Evolutionary conservation across 2,329 filamentous ascomycete species (phyloP).

Genomic region (Exutisphaerella laricina): DNA sequence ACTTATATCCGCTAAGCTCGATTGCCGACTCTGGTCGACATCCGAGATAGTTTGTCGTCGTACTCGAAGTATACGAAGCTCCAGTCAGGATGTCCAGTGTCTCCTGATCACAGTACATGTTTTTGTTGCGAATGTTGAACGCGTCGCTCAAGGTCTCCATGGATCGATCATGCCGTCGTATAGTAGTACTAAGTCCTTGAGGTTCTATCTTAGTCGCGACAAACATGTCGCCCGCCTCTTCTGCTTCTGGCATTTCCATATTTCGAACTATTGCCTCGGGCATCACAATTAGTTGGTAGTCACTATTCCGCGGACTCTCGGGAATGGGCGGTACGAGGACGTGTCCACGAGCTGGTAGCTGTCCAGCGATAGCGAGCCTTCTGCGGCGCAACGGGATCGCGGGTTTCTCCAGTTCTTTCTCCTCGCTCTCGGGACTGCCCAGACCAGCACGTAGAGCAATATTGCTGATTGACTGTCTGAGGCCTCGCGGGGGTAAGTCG

Average conservation of each 20-base stretch:
- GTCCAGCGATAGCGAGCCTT: neutral
- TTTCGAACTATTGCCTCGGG: neutral
- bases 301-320: neutral
- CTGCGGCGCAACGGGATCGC: neutral
- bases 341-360: neutral
- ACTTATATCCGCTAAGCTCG: neutral
- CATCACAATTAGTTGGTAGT: neutral
- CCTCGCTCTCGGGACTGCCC: neutral
- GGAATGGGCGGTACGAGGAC: neutral
- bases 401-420: too few species aligned
- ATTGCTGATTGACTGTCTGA: neutral
- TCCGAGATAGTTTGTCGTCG: neutral
- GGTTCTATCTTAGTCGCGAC: neutral
- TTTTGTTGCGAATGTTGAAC: neutral
- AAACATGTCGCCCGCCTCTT: neutral
- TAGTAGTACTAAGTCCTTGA: neutral
- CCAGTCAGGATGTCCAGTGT: conserved; percentile 1
- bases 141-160: neutral
- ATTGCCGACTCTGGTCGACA: too few species aligned
- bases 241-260: neutral
- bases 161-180: neutral
- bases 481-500: neutral
- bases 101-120: neutral
- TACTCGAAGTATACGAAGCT: neutral
- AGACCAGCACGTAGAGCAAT: neutral